Evolutionary conservation across 1,284 basidiomycete genomes (phyloP).

Genomic region (Volvariella volvacea): DNA sequence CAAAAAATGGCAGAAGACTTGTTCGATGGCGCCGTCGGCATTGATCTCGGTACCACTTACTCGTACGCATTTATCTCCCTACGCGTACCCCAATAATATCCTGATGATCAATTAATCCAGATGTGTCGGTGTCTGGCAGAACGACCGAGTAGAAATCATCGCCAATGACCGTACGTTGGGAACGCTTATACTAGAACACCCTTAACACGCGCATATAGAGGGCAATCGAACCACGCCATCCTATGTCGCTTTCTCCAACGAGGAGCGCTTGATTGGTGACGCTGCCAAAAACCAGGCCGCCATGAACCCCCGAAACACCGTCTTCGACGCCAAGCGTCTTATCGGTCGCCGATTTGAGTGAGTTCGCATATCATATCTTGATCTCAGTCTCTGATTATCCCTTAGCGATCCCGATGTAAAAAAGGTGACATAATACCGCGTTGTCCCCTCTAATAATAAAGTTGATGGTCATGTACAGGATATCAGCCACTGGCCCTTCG

Average conservation of each 20-base stretch:
- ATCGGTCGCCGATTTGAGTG: constrained; percentile 95
- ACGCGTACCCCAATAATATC: no score
- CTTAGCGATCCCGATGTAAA: constrained; percentile 78
- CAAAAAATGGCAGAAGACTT: constrained; percentile 83
- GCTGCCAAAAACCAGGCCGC: constrained; percentile 97
- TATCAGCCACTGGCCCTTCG: constrained; percentile 92
- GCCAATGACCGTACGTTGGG: constrained; percentile 82
- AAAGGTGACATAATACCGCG: constrained; percentile 46
- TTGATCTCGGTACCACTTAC: constrained; percentile 89
- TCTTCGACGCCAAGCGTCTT: constrained; percentile 96
- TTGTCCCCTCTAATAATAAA: constrained; percentile 7
- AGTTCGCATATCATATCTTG: constrained; percentile 22
- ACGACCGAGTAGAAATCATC: constrained; percentile 98
- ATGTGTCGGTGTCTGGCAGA: constrained; percentile 97
- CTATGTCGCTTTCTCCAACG: constrained; percentile 96
- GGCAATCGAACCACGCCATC: constrained; percentile 99
- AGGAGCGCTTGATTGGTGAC: constrained; percentile 98
- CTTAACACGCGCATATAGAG: constrained; percentile 44
- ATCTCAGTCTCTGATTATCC: constrained; percentile 10
- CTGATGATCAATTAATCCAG: constrained; percentile 28
- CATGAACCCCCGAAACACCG: constrained; percentile 94
- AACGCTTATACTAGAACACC: constrained; percentile 1
- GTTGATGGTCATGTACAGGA: constrained; percentile 39
- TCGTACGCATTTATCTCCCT: constrained; percentile 46
- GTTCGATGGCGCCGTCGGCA: constrained; percentile 95